Evolutionary conservation across 2,329 filamentous ascomycete genomes (phyloP), one percentile per base, ranked within the genome.

Genomic region (Talaromyces sp.): DNA sequence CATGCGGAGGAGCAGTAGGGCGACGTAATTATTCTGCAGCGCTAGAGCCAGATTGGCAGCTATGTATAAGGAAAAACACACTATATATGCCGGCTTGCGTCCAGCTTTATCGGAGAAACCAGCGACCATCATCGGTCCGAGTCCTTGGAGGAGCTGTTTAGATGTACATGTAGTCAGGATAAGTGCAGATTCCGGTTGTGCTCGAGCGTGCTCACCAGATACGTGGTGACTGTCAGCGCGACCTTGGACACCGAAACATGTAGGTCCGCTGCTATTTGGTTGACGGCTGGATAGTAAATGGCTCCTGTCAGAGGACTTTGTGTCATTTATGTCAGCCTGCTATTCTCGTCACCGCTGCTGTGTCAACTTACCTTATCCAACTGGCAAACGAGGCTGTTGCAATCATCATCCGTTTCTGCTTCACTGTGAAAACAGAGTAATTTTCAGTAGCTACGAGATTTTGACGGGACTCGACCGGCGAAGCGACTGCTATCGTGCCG

Each of bases 81-180:
- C 69, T 17, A 85, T 70, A 70, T 84, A 85, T 6, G 81, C 82
- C 11, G 82, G 82, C 63, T 83, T 77, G 63, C 83, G 76, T n/a
- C 83, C 83, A 54, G 78, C 77, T 61, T 78, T 80, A 68, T 85
- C 83, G 1, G 82, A 79, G 56, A 85, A 78, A 45, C 81, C 81
- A 3, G 81, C 83, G 66, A 84, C 77, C 17, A 85, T 77, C 69
- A 83, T 81, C 33, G 83, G 83, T 1, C 81, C 80, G 10, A 86
- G 73, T 1, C 82, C 85, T 76, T 86, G 84, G 35, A 84, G 7
- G 9, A 37, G 11, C 35, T 37, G 35, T 37, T 27, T 37, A 8
- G 35, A 13, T 37, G 4, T 37, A 8, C 5, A 13, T 37, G 4
- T 9, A 13, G 8, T 37, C 1, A 37, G 7, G 35, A 37, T 4